phyloP scores from a whole-genome alignment of 352 stramenopile genomes.

The Globisporangium paroecandrum region DNA sequence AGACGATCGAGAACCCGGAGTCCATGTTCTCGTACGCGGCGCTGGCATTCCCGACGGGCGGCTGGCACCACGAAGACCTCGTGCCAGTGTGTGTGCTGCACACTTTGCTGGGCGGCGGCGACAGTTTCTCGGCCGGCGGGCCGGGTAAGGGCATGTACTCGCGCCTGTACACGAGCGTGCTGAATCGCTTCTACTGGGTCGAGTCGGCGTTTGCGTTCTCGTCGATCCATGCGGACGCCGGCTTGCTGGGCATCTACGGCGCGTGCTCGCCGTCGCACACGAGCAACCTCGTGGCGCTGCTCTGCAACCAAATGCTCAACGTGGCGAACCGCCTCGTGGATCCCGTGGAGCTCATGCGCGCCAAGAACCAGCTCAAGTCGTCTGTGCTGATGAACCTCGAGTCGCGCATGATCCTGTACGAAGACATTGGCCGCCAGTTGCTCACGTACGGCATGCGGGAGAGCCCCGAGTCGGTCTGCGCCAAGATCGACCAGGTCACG shows the following conservation, averaged over 20 bases:
- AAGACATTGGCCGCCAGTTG: constrained; percentile 98
- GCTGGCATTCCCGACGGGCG: constrained; percentile 94
- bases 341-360: constrained; percentile 89
- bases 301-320: constrained; percentile 92
- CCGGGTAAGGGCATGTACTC: constrained; percentile 99
- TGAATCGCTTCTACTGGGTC: constrained; percentile 98
- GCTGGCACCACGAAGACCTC: constrained; percentile 96
- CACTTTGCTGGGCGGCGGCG: constrained; percentile 96
- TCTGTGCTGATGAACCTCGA: constrained; percentile 99
- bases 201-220: constrained; percentile 97
- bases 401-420: constrained; percentile 96
- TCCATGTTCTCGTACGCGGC: constrained; percentile 88
- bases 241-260: constrained; percentile 95
- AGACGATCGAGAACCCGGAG: constrained; percentile 65
- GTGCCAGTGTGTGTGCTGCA: constrained; percentile 97
- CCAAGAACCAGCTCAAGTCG: constrained; percentile 99
- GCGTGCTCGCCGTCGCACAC: constrained; percentile 79
- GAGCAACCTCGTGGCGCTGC: constrained; percentile 90
- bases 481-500: constrained; percentile 88
- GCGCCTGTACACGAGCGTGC: constrained; percentile 95
- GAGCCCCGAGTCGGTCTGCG: constrained; percentile 80
- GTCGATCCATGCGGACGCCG: constrained; percentile 93
- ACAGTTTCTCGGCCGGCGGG: constrained; percentile 98
- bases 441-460: constrained; percentile 95
- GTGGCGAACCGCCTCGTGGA: constrained; percentile 79